Base-by-base conservation (phyloP, 257 asterid species). In the Jasminum sambac region DNA sequence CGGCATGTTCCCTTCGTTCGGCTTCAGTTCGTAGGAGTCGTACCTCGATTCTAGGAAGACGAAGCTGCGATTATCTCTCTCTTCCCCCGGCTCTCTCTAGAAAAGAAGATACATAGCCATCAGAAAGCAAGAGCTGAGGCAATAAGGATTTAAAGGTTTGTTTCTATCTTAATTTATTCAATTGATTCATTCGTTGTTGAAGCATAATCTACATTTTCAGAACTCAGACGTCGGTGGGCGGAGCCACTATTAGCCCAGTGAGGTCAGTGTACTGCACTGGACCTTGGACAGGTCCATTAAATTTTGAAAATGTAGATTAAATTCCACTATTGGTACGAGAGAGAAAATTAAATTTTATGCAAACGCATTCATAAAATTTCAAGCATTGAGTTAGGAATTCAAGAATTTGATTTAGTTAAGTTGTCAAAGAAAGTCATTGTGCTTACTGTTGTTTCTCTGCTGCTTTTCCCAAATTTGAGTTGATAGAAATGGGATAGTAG, bases 281-380 rank as follows among this genome's bases (percentile, higher is more conserved):
- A n/a, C n/a, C n/a, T n/a, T n/a, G n/a, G n/a, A n/a, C n/a, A n/a
- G n/a, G n/a, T n/a, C n/a, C n/a, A n/a, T n/a, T n/a, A n/a, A n/a
- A n/a, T n/a, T n/a, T n/a, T n/a, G n/a, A n/a, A n/a, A n/a, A n/a
- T n/a, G n/a, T n/a, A n/a, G n/a, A n/a, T n/a, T n/a, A n/a, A n/a
- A n/a, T n/a, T n/a, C n/a, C n/a, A n/a, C n/a, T n/a, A n/a, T n/a
- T n/a, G 60, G 26, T 16, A 62, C 25, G 36, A 44, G 43, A 60
- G 42, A 46, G 13, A 60, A 60, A 38, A 40, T 42, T 50, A 11
- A 73, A 23, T 36, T 42, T 19, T 70, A 74, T 42, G 50, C 67
- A 50, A 23, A 63, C 50, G 65, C 63, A 63, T 71, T 43, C 57
- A 5, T 69, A 57, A 1, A 34, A 48, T 44, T 48, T 62, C 62